phyloP scores from a whole-genome alignment of 2,329 filamentous ascomycete species.

The Fusarium compactum region DNA sequence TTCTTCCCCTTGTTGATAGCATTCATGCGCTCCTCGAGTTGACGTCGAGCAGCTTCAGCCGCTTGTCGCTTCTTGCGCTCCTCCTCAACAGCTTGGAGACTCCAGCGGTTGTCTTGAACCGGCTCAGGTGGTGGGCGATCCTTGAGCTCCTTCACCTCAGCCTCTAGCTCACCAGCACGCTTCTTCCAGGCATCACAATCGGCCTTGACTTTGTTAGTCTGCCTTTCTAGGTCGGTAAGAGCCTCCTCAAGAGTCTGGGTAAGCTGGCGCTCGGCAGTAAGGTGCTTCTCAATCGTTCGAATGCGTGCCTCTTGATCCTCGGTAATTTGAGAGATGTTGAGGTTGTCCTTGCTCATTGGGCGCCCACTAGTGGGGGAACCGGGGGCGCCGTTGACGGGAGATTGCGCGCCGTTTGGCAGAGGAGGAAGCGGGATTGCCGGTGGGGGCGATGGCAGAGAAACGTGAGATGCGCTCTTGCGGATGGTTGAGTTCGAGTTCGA shows the following conservation, averaged over 20 bases:
- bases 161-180: slow-evolving; percentile 81
- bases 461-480: slow-evolving; percentile 85
- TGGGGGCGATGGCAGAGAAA: slow-evolving; percentile 90
- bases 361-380: slow-evolving; percentile 70
- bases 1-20: slow-evolving; percentile 89
- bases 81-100: slow-evolving; percentile 92
- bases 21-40: slow-evolving; percentile 95
- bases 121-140: slow-evolving; percentile 60
- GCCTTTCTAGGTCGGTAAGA: slow-evolving; percentile 90
- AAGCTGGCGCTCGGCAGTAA: slow-evolving; percentile 95
- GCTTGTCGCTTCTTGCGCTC: slow-evolving; percentile 92
- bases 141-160: slow-evolving; percentile 75
- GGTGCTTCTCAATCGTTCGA: slow-evolving; percentile 94
- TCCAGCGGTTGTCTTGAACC: slow-evolving; percentile 70
- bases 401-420: slow-evolving; percentile 72
- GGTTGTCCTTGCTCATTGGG: slow-evolving; percentile 82
- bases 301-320: slow-evolving; percentile 97
- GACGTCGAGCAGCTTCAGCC: slow-evolving; percentile 87
- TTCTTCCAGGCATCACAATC: slow-evolving; percentile 93
- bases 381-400: slow-evolving; percentile 58
- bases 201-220: slow-evolving; percentile 89
- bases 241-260: slow-evolving; percentile 96
- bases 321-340: slow-evolving; percentile 78
- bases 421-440: slow-evolving; percentile 96
- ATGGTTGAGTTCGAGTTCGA: slow-evolving; percentile 77